Percentiles rank a stretch among this genome's conserved stretches.
These are phyloP conservation scores for Hypoxylon subgilvum DNA, from an alignment of 495 filamentous ascomycete species.

Conservation along the genomic window DNA sequence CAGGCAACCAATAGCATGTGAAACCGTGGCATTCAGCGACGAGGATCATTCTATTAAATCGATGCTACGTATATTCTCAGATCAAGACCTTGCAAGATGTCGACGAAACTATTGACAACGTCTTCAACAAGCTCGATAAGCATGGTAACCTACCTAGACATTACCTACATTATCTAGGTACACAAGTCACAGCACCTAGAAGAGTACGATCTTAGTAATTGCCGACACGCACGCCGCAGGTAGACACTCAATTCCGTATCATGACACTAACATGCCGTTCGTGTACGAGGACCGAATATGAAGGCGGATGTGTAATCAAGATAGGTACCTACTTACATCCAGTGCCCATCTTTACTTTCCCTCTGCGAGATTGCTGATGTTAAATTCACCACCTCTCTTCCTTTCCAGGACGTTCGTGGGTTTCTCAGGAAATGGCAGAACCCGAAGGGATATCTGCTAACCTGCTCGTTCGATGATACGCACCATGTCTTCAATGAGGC, in stretches of 20 bases:
- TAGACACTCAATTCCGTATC: slow-evolving; percentile 63
- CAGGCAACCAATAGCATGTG: too few relatives aligned
- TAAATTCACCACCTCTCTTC: slow-evolving; percentile 17
- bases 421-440: slow-evolving; percentile 24
- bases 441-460: slow-evolving; percentile 33
- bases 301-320: slow-evolving; percentile 26
- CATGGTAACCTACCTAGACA: slow-evolving; percentile 57
- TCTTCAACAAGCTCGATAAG: slow-evolving; percentile 54
- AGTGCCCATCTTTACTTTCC: slow-evolving; percentile 24
- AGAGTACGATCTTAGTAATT: slow-evolving; percentile 68
- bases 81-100: slow-evolving; percentile 62
- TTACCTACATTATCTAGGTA: slow-evolving; percentile 65
- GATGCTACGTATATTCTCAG: slow-evolving; percentile 57
- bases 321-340: too few relatives aligned
- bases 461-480: slow-evolving; percentile 2
- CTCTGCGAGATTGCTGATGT: slow-evolving; percentile 23
- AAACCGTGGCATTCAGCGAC: too few relatives aligned
- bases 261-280: slow-evolving; percentile 65
- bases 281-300: slow-evolving; percentile 57
- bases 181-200: slow-evolving; percentile 65
- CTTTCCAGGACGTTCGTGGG: slow-evolving; percentile 31
- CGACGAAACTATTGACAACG: slow-evolving; percentile 62
- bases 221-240: slow-evolving; percentile 63
- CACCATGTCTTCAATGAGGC: slow-evolving; percentile 23
- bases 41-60: background rate